These are phyloP conservation scores for Entelexis sorbosivorans DNA, from an alignment of 1,139 yeast genomes.

Conservation along the genomic window DNA sequence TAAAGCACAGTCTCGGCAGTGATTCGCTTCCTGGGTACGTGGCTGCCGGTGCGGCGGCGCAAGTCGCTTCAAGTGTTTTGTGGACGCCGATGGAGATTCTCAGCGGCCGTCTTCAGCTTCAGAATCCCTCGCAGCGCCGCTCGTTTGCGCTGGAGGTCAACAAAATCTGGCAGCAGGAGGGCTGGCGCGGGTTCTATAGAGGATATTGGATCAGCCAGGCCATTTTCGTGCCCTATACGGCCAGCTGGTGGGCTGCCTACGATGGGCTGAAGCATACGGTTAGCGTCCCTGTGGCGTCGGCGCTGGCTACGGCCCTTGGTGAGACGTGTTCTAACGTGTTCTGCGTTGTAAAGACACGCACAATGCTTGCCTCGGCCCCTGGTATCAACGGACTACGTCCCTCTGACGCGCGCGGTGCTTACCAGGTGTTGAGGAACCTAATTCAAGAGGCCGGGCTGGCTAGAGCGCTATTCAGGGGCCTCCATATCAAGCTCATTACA, in stretches of 20 bases:
- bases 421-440: conserved; percentile 29
- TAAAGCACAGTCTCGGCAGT: conserved; percentile 30
- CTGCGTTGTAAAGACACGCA: conserved; percentile 34
- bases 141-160: conserved; percentile 20
- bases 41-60: conserved; percentile 31
- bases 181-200: conserved; percentile 31
- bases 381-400: conserved; percentile 31
- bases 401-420: conserved; percentile 29
- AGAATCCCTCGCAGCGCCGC: conserved; percentile 19
- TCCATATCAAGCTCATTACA: conserved; percentile 30
- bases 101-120: conserved; percentile 34
- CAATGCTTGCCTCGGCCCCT: conserved; percentile 32
- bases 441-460: conserved; percentile 31
- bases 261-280: conserved; percentile 21
- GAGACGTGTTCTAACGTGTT: conserved; percentile 32
- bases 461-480: conserved; percentile 31
- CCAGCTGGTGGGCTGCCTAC: conserved; percentile 32
- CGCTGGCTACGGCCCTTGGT: conserved; percentile 31
- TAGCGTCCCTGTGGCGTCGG: conserved; percentile 30
- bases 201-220: conserved; percentile 35
- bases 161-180: conserved; percentile 28
- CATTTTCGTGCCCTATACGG: conserved; percentile 31
- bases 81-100: conserved; percentile 38
- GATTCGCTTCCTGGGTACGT: conserved; percentile 29
- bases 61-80: conserved; percentile 30